Base-by-base conservation (phyloP, 2,329 filamentous ascomycete genomes). In the Ophiocordyceps camponoti-rufipedis region DNA sequence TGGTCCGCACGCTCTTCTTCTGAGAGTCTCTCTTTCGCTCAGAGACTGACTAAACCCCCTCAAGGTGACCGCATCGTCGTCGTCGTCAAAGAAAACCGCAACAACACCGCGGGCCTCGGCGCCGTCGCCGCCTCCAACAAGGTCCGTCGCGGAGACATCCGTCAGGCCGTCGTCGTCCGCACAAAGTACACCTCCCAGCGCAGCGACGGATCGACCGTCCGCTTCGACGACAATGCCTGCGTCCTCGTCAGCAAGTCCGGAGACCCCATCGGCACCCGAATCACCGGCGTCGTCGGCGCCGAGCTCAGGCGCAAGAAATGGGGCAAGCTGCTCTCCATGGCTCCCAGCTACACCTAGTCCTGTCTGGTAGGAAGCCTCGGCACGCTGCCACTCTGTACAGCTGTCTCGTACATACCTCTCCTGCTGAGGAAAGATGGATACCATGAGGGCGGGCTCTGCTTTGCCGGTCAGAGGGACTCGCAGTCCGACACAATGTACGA, bases 171-270 rank as follows among this genome's bases (percentile, higher is more conserved):
- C 41, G 80, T 98, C 28, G 93, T 98, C 48, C 83, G 91, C 51
- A 94, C 89, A 35, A 78, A 71, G 56, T 94, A 96, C 68, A 82
- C 88, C 66, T 76, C 83, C 49, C 85, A 91, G 63, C 75, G 91
- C 50, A 77, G 78, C 31, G 91, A 98, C 67, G 91, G 91, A 45
- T 88, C 82, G 58, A 79, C 91, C 42, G 81, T 98, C 53, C 80
- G 80, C 54, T 98, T 98, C 62, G 91, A 94, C 65, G 91, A 98
- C 66, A 98, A 98, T 64, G 91, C 91, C 43, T 98, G 91, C 61
- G 91, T 98, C 42, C 70, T 98, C 54, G 83, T 98, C 63, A 96
- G 93, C 69, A 98, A 96, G 74, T 75, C 85, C 10, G 93, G 91
- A 41, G 91, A 98, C 62, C 91, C 91, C 23, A 85, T 98, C 54